Conservation (phyloP, 2,329 filamentous ascomycete species). For the Pseudocercospora crystallina region DNA sequence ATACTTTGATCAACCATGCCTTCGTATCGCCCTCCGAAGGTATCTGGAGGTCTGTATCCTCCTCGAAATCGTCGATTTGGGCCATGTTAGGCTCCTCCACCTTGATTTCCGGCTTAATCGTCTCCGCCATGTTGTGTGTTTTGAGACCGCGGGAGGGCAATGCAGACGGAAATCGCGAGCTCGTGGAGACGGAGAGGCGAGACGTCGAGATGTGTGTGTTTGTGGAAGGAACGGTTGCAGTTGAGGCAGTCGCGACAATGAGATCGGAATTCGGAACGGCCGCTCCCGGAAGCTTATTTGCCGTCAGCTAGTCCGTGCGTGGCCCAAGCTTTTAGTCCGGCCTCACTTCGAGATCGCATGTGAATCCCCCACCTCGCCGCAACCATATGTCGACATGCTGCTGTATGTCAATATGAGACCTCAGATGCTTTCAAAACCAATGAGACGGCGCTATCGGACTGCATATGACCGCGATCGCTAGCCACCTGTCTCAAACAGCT, state of each 20-base stretch:
- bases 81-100: slow-evolving; percentile 26
- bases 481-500: too few relatives aligned
- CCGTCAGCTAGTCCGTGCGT: too few relatives aligned
- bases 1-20: slow-evolving; percentile 72
- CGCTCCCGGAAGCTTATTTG: too few relatives aligned
- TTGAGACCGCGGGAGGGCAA: background rate
- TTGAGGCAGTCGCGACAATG: slow-evolving; percentile 4
- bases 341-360: too few relatives aligned
- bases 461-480: too few relatives aligned
- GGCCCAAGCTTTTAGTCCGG: too few relatives aligned
- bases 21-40: slow-evolving; percentile 17
- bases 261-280: background rate
- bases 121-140: slow-evolving; percentile 14
- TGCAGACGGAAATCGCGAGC: background rate
- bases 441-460: too few relatives aligned
- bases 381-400: too few relatives aligned
- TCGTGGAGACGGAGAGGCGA: background rate
- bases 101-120: slow-evolving; percentile 26
- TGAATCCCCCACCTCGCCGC: too few relatives aligned
- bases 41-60: slow-evolving; percentile 34
- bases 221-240: background rate
- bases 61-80: slow-evolving; percentile 35
- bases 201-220: background rate
- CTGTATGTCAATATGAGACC: too few relatives aligned
- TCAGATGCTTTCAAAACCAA: too few relatives aligned